Evolutionary conservation across 495 filamentous ascomycete species (phyloP).

Genomic region (Parmelia sp.): DNA sequence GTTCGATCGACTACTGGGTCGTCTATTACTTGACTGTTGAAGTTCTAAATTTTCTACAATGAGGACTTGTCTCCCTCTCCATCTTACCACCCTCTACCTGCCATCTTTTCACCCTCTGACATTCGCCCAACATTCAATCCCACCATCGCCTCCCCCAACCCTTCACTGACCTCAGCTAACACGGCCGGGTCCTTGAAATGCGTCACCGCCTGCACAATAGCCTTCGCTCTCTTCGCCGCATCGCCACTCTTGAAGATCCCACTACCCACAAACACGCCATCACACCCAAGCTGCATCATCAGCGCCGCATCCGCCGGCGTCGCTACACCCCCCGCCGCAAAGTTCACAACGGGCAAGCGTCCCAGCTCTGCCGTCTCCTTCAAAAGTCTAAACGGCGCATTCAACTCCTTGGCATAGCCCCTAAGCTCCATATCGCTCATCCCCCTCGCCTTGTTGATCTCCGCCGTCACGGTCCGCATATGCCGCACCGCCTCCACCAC

Average conservation of each 20-base stretch:
- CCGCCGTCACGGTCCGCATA: conserved; percentile 80
- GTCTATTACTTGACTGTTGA: not conserved
- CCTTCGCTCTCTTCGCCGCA: conserved; percentile 76
- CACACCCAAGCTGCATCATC: conserved; percentile 99
- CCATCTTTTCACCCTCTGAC: conserved; percentile 71
- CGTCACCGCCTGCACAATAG: conserved; percentile 90
- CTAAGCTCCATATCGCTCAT: conserved; percentile 70
- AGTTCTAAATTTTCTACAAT: not conserved
- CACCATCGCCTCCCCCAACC: conserved; percentile 92
- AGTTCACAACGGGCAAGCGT: conserved; percentile 93
- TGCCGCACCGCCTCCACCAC: conserved; percentile 95
- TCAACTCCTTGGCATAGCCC: conserved; percentile 73
- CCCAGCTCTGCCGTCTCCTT: conserved; percentile 81
- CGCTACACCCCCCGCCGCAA: conserved; percentile 93
- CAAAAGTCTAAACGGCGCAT: conserved; percentile 66
- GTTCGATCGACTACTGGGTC: not conserved
- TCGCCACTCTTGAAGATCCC: conserved; percentile 97
- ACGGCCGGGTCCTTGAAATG: conserved; percentile 83
- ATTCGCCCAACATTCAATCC: conserved; percentile 77
- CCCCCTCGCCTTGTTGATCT: conserved; percentile 69
- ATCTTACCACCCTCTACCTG: conserved; percentile 75
- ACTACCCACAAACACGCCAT: conserved; percentile 93
- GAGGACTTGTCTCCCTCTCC: not conserved
- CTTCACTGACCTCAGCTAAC: conserved; percentile 77
- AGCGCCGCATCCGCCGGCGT: conserved; percentile 95